Evolutionary conservation across 2,329 filamentous ascomycete species (phyloP).

Genomic region (Paecilomyces niveus): DNA sequence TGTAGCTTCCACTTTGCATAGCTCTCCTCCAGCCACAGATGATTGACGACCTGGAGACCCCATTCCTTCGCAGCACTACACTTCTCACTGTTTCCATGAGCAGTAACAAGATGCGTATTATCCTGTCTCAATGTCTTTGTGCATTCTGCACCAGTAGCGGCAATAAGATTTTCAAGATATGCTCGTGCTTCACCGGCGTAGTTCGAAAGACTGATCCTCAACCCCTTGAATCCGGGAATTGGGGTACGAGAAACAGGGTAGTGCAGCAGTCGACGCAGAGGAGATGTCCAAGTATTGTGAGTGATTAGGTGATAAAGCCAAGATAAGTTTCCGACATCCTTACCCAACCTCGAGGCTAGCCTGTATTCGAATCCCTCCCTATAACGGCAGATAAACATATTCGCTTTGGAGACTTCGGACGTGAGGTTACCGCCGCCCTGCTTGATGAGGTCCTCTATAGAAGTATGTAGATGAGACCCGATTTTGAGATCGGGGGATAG

Average conservation of each 20-base stretch:
- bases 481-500: slow-evolving; percentile 69
- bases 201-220: slow-evolving; percentile 86
- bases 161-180: slow-evolving; percentile 88
- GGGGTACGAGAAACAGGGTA: slow-evolving; percentile 76
- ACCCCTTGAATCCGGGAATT: slow-evolving; percentile 68
- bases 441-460: slow-evolving; percentile 63
- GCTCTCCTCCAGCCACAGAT: slow-evolving; percentile 95
- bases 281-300: slow-evolving; percentile 80
- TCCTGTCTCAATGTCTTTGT: slow-evolving; percentile 93
- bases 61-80: slow-evolving; percentile 87
- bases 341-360: slow-evolving; percentile 65
- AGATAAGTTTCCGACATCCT: slow-evolving; percentile 82
- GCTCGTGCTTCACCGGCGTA: slow-evolving; percentile 90
- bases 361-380: slow-evolving; percentile 75
- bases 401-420: slow-evolving; percentile 58
- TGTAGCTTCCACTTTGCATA: slow-evolving; percentile 82
- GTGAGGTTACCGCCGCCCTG: slow-evolving; percentile 66
- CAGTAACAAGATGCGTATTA: slow-evolving; percentile 92
- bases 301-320: slow-evolving; percentile 94
- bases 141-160: slow-evolving; percentile 75
- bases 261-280: slow-evolving; percentile 73
- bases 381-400: slow-evolving; percentile 82
- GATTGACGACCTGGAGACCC: slow-evolving; percentile 84
- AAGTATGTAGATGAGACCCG: slow-evolving; percentile 56
- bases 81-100: slow-evolving; percentile 84